Evolutionary conservation across 2,329 filamentous ascomycete species (phyloP), one percentile per base, ranked within the genome.

Genomic region (Ascochyta fabae): DNA sequence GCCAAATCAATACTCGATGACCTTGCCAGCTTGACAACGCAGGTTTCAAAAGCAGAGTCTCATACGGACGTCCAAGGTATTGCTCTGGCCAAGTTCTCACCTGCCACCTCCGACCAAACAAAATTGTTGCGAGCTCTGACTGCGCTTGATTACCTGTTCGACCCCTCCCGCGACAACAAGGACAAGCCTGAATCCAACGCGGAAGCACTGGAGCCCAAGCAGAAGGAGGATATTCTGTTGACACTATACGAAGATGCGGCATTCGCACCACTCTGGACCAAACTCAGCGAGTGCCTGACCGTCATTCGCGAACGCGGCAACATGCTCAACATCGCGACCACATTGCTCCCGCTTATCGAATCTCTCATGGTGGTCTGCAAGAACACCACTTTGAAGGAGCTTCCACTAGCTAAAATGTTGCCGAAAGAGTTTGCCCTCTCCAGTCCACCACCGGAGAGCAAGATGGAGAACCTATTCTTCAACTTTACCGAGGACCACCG

Each of bases 301-400:
- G 89, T 91, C 8, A 97, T 99, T 65, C 90, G 92, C 47, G 86
- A 96, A 75, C 90, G 93, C 53, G 93, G 96, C 73, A 96, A 92
- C 72, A 95, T 98, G 88, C 86, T 98, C 70, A 97, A 96, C 69
- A 93, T 99, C 53, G 96, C 95, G 27, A 98, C 94, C 0, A 98
- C 98, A 61, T 83, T 99, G 24, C 81, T 98, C 33, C 95, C 95
- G 27, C 81, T 99, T 27, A 97, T 99, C 58, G 95, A 99, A 76
- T 92, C 93, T 6, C 82, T 99, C 59, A 99, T 99, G 95, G 95
- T 99, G 48, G 93, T 99, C 26, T 99, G 96, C 84, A 99, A 98
- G 81, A 98, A 98, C 75, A 96, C 92, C 8, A 90, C 92, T 1
- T 81, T 92, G 49, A 88, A 88, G 69, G 90, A 95, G 58, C 79